Evolutionary conservation across 495 filamentous ascomycete genomes (phyloP).

Genomic region (Penicillium bialowiezense): DNA sequence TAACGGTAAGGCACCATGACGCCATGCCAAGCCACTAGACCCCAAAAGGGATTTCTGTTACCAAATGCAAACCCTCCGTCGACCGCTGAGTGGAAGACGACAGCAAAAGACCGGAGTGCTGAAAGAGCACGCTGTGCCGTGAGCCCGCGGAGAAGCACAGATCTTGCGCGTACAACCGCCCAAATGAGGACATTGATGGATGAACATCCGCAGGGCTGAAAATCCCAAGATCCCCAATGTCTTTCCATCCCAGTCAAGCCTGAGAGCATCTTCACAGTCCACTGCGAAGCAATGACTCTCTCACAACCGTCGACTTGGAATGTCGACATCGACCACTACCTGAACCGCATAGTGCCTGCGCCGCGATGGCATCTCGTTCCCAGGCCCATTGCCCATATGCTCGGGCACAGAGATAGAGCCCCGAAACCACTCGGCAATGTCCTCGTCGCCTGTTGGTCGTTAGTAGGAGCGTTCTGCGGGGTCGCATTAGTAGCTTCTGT

Average conservation of each 20-base stretch:
- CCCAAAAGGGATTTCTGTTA: conserved; percentile 36
- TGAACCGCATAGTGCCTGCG: conserved; percentile 60
- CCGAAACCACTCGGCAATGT: conserved; percentile 35
- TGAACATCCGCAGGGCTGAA: neutral
- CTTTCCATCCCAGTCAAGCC: too few relatives aligned
- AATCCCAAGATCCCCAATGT: too few relatives aligned
- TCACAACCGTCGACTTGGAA: conserved; percentile 41
- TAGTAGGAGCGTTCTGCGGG: conserved; percentile 44
- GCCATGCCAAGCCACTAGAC: conserved; percentile 9
- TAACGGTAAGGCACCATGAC: too few relatives aligned
- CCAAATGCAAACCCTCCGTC: conserved; percentile 29
- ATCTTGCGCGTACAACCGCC: neutral
- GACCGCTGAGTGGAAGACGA: conserved; percentile 28
- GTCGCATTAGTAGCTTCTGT: conserved; percentile 41
- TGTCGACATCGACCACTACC: conserved; percentile 63
- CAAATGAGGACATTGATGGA: neutral
- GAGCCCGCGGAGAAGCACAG: conserved; percentile 15
- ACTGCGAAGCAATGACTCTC: too few relatives aligned
- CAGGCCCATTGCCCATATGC: conserved; percentile 36
- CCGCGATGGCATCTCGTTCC: conserved; percentile 40
- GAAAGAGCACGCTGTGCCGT: neutral
- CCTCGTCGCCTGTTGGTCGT: conserved; percentile 38
- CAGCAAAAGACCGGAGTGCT: neutral
- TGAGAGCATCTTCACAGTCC: too few relatives aligned
- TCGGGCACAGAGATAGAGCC: conserved; percentile 36